These are phyloP conservation scores for Bryopsis sp. DNA, from an alignment of 139 green algal genomes.

Conservation along the genomic window DNA sequence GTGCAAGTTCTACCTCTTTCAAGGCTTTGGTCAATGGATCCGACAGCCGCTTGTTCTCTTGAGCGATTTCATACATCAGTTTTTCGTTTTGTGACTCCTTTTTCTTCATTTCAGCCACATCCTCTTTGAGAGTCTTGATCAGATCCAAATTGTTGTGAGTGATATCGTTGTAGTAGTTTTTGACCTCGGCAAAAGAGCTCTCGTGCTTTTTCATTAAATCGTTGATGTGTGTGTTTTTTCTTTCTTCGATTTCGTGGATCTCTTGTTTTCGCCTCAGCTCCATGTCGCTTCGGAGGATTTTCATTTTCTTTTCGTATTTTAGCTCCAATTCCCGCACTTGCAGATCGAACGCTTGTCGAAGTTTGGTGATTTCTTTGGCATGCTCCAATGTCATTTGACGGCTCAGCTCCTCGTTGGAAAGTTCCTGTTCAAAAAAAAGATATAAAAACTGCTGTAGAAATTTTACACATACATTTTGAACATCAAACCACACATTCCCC, in stretches of 20 bases:
- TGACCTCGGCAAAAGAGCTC: slow-evolving; percentile 75
- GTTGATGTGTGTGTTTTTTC: slow-evolving; percentile 78
- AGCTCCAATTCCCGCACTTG: slow-evolving; percentile 56
- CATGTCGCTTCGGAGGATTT: slow-evolving; percentile 70
- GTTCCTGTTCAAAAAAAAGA: slow-evolving; percentile 62
- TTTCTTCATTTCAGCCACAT: slow-evolving; percentile 82
- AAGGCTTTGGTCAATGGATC: slow-evolving; percentile 71
- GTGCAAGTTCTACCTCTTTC: slow-evolving; percentile 45
- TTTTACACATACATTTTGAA: no score
- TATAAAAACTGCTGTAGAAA: no score
- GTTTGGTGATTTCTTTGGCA: slow-evolving; percentile 79
- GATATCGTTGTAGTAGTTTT: slow-evolving; percentile 93
- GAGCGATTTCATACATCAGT: slow-evolving; percentile 68
- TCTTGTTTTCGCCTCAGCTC: slow-evolving; percentile 70
- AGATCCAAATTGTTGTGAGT: slow-evolving; percentile 89
- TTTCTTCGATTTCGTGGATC: slow-evolving; percentile 48
- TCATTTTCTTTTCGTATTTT: slow-evolving; percentile 68
- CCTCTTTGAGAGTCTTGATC: slow-evolving; percentile 86
- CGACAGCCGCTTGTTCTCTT: slow-evolving; percentile 81
- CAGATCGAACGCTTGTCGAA: slow-evolving; percentile 82
- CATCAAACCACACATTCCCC: no score
- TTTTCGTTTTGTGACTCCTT: slow-evolving; percentile 75
- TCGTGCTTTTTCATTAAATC: slow-evolving; percentile 82
- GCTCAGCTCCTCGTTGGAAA: slow-evolving; percentile 68
- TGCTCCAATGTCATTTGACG: slow-evolving; percentile 73